These are phyloP conservation scores for Termitomyces titanicus DNA, from an alignment of 768 basidiomycete species.

Conservation along the genomic window DNA sequence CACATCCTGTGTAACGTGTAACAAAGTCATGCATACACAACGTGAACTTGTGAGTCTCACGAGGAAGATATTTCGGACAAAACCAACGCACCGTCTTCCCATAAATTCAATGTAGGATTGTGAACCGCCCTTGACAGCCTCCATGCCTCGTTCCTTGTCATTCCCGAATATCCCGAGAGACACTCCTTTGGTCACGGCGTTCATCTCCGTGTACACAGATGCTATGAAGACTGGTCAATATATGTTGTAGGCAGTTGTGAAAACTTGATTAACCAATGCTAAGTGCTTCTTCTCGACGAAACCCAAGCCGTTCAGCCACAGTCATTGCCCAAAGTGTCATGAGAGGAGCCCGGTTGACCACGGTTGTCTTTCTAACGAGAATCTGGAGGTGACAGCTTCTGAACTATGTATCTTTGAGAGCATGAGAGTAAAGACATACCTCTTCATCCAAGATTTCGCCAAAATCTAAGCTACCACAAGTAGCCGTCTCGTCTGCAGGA, in stretches of 20 bases:
- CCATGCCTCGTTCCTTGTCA: conserved; percentile 49
- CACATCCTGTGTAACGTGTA: conserved; percentile 14
- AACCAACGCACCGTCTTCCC: conserved; percentile 55
- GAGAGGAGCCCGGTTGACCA: conserved; percentile 89
- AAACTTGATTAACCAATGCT: conserved; percentile 62
- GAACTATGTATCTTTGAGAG: background rate
- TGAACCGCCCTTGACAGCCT: conserved; percentile 50
- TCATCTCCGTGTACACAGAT: conserved; percentile 91
- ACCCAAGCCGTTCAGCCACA: conserved; percentile 84
- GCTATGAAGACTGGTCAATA: conserved; percentile 39
- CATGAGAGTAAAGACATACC: conserved; percentile 31
- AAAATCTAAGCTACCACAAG: conserved; percentile 61
- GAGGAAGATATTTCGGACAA: background rate
- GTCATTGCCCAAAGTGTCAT: conserved; percentile 93
- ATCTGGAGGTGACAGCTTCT: conserved; percentile 32
- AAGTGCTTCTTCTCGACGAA: conserved; percentile 84
- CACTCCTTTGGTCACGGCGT: conserved; percentile 81
- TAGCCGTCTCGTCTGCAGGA: conserved; percentile 46
- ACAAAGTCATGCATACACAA: conserved; percentile 21
- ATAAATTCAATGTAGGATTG: conserved; percentile 88
- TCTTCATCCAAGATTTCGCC: conserved; percentile 70
- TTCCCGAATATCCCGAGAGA: conserved; percentile 74
- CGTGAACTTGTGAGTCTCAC: conserved; percentile 26
- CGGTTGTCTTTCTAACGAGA: conserved; percentile 54
- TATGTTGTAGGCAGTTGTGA: background rate